Evolutionary conservation across 164 flowering plant genomes (phyloP), one percentile per base, ranked within the genome.

Genomic region (Aristolochia contorta): DNA sequence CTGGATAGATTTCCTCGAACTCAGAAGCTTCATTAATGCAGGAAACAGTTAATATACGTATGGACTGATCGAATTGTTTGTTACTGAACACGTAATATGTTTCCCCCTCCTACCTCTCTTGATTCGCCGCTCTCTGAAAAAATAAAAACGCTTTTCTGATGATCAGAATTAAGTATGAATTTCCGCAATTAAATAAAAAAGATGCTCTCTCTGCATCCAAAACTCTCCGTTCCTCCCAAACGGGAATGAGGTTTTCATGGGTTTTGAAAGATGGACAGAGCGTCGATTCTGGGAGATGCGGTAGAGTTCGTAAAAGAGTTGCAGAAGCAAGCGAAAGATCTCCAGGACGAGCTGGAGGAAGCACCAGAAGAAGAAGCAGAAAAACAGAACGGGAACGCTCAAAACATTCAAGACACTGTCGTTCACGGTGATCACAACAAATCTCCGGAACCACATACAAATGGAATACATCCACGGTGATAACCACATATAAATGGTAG

Each of bases 251-350:
- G n/a, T n/a, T n/a, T 47, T 58, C 16, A 14, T n/a, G 21, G 16
- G 43, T 22, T 24, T 20, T 62, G 2, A n/a, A 43, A 91, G 98
- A 70, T 91, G 81, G 95, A 91, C 60, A 84, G 80, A 67, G 96
- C 96, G 37, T 74, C 98, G 16, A 89, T 87, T 12, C 80, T 91
- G 16, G 93, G 85, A 30, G 96, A 91, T 60, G 98, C 96, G 13
- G 87, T 92, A 21, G 85, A 84, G 16, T 89, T 61, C 62, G 85
- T 92, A 55, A 82, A 80, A 72, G 94, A 89, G 65, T 67, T 92
- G 75, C 76, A 83, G 72, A 76, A 81, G 74, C 87, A 85, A 77
- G 87, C 50, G 30, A 78, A 90, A 46, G 84, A 83, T 16, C 89
- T 93, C 9, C 84, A 86, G 61, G 81, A 83, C 23, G 94, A 93